A percentile compares a stretch with the other conserved stretches of the same genome.
Evolutionary conservation across 306 rosid genomes (phyloP).

Genomic region (Dicorynia guianensis): DNA sequence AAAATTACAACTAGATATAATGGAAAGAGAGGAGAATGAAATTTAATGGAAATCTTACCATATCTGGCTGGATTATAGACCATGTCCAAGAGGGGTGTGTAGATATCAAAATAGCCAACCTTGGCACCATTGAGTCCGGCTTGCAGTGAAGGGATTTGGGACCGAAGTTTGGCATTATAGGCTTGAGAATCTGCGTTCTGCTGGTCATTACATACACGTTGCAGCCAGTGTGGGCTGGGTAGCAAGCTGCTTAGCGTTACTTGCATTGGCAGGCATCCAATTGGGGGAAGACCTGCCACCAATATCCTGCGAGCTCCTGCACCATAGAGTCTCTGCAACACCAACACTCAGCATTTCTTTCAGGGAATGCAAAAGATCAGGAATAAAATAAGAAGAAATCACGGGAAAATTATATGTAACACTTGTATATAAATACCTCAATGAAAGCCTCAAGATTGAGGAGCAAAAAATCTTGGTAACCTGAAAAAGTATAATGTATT

Average conservation of each 20-base stretch:
- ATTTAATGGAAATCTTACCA: slow-evolving; percentile 31
- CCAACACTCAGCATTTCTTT: background rate
- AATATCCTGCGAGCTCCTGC: slow-evolving; percentile 48
- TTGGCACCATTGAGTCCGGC: slow-evolving; percentile 37
- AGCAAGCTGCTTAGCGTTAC: slow-evolving; percentile 22
- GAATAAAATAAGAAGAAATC: no score
- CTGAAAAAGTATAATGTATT: background rate
- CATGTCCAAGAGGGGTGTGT: slow-evolving; percentile 49
- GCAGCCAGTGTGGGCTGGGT: slow-evolving; percentile 25
- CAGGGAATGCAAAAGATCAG: no score
- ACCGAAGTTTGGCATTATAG: slow-evolving; percentile 53
- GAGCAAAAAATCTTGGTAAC: slow-evolving; percentile 48
- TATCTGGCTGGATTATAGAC: slow-evolving; percentile 43
- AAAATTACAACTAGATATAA: background rate
- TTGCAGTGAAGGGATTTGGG: slow-evolving; percentile 29
- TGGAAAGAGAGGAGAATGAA: background rate
- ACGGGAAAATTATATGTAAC: background rate
- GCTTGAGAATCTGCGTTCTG: slow-evolving; percentile 46
- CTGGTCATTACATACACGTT: slow-evolving; percentile 40
- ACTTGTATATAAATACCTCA: slow-evolving; percentile 36
- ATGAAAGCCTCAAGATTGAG: slow-evolving; percentile 39
- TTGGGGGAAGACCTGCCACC: slow-evolving; percentile 58
- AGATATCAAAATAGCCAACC: slow-evolving; percentile 48
- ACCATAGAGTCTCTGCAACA: slow-evolving; percentile 41
- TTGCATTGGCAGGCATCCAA: slow-evolving; percentile 56